Percentiles rank a stretch among this genome's conserved stretches.
phyloP scores from a whole-genome alignment of 1,284 basidiomycete genomes.

The Rhodotorula sp. region DNA sequence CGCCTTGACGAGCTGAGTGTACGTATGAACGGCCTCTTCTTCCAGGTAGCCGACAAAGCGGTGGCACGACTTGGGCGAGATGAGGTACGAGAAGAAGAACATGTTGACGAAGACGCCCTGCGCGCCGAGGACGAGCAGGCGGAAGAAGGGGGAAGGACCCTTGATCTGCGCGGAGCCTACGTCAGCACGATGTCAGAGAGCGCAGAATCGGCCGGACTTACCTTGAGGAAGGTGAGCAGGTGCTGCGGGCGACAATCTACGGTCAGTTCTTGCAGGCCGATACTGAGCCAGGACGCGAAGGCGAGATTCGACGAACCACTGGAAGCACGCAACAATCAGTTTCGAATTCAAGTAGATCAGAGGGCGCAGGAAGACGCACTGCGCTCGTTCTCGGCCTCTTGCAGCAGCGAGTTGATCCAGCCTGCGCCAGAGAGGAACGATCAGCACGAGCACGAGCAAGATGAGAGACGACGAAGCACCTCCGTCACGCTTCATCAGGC shows the following conservation, averaged over 20 bases:
- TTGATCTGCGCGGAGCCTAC: slow-evolving; percentile 53
- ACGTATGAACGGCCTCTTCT: slow-evolving; percentile 14
- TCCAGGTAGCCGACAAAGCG: slow-evolving; percentile 86
- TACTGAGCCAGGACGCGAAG: too few species aligned
- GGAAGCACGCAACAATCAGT: not conserved
- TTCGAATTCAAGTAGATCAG: not conserved
- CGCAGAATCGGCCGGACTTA: not conserved
- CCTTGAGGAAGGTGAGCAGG: slow-evolving; percentile 79
- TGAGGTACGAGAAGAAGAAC: slow-evolving; percentile 64
- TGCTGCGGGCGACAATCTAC: slow-evolving; percentile 13
- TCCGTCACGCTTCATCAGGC: slow-evolving; percentile 68
- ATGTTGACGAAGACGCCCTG: slow-evolving; percentile 86
- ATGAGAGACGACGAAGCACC: not conserved
- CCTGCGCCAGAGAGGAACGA: not conserved
- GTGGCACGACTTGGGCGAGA: slow-evolving; percentile 75
- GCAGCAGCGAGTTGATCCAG: slow-evolving; percentile 58
- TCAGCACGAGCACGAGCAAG: not conserved
- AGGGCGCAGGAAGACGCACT: slow-evolving; percentile 47
- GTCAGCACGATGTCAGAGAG: too few species aligned
- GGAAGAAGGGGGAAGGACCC: slow-evolving; percentile 74
- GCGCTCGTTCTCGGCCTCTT: slow-evolving; percentile 93
- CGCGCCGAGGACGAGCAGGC: slow-evolving; percentile 76
- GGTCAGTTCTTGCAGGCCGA: not conserved
- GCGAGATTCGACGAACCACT: not conserved
- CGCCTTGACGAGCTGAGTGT: slow-evolving; percentile 31